Base-by-base conservation (phyloP, 2,329 filamentous ascomycete genomes). In the Stachybotrys elegans region DNA sequence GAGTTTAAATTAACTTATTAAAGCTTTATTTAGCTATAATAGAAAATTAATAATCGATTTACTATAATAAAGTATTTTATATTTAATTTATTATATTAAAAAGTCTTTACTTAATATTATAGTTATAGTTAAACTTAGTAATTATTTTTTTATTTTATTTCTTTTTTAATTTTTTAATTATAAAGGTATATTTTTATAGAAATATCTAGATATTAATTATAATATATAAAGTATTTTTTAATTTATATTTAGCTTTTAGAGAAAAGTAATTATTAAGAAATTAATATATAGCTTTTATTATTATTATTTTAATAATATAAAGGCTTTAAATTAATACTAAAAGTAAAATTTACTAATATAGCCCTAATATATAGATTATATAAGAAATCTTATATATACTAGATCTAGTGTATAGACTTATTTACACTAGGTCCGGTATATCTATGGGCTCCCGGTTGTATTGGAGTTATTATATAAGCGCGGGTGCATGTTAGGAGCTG, bases 241-340 rank as follows among this genome's bases (percentile, higher is more conserved):
- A 20, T 22, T 21, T 40, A 20, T 20, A 8, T 20, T 22, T 8
- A 11, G 11, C 13, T 20, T 20, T 20, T 40, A 21, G 14, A 11
- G 22, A 22, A 21, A 20, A 20, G 22, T 40, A 40, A 21, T 11
- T 11, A 40, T 20, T 21, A 19, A 40, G 11, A 19, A 19, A 20
- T 20, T 22, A 19, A 8, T 21, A 6, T n/a, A 13, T 22, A 17
- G 22, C 19, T 20, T 17, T 11, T 20, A 8, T 21, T 40, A 17
- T 20, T 21, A 40, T 40, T 20, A 40, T 21, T 9, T 20, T 40
- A 17, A 22, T 40, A 40, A 40, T 40, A 40, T 40, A 40, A 8
- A 19, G 6, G 11, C 14, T 9, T 8, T 14, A 29, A 29, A 8
- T 29, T 40, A 40, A 9, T 40, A 40, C 11, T 23, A 19, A 20